Percentiles rank a stretch among this genome's conserved stretches.
phyloP scores from a whole-genome alignment of 352 stramenopile species.

The Globisporangium spinosum region DNA sequence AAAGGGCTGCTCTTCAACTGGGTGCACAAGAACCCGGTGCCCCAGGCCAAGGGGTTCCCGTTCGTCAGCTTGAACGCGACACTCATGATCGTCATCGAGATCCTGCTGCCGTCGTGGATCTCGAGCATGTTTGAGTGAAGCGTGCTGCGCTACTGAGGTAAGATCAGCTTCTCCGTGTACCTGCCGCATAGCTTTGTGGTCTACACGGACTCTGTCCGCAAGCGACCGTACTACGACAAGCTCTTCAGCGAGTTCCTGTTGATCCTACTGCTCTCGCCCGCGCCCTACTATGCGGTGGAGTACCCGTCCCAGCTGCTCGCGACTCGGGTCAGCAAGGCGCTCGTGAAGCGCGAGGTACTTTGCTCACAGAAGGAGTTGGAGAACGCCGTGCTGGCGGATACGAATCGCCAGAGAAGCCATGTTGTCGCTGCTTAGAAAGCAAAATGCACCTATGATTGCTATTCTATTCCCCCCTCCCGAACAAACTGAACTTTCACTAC shows the following conservation, averaged over 20 bases:
- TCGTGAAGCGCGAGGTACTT: too few relatives aligned
- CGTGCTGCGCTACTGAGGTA: constrained; percentile 24
- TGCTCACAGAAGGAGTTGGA: too few relatives aligned
- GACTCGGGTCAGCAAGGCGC: too few relatives aligned
- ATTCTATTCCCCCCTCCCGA: too few relatives aligned
- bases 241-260: not conserved
- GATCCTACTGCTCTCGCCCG: too few relatives aligned
- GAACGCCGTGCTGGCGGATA: too few relatives aligned
- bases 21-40: not conserved
- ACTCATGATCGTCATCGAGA: constrained; percentile 10
- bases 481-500: too few relatives aligned
- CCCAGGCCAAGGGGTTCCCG: constrained; percentile 15
- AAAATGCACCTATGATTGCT: too few relatives aligned
- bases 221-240: constrained; percentile 21
- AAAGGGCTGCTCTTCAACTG: constrained; percentile 29
- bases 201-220: constrained; percentile 13
- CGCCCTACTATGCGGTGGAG: too few relatives aligned
- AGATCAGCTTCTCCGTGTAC: constrained; percentile 39
- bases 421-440: too few relatives aligned
- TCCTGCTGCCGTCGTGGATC: constrained; percentile 13
- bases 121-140: constrained; percentile 10
- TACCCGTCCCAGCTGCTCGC: too few relatives aligned
- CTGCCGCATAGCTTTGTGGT: constrained; percentile 41
- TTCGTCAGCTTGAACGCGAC: constrained; percentile 29
- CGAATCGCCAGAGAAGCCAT: too few relatives aligned